Base-by-base conservation (phyloP, 352 stramenopile species). In the Pythium chondricola region DNA sequence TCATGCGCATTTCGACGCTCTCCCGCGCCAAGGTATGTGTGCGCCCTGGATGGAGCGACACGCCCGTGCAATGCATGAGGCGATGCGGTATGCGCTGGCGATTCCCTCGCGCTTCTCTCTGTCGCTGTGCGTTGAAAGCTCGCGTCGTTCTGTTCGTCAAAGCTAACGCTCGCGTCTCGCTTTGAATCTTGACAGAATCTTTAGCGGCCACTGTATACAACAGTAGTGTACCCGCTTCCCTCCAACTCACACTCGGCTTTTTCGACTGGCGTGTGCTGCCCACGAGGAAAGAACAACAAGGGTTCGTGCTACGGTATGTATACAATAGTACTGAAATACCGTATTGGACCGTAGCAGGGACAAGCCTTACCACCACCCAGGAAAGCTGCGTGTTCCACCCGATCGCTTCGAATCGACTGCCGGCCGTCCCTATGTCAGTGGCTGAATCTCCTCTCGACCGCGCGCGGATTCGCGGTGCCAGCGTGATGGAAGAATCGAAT, bases 401-500 rank as follows among this genome's bases (percentile, higher is more conserved):
- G 13, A 33, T 13, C 29, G 8, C 13, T 13, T 13, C 13, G 29
- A 8, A 13, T 33, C 29, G 29, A 13, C 7, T 33, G 29, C 29
- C 7, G 13, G 29, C 13, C 7, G 6, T 3, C 33, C 33, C n/a
- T 24, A 7, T 8, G 16, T 10, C 13, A 24, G 33, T n/a, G 21
- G 30, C 38, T 43, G 38, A 43, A 43, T 43, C 38, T 43, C 38
- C 43, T 47, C 37, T 45, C 16, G 17, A 32, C 20, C 14, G 29
- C 29, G 44, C 33, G 31, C n/a, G 48, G 48, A 56, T 56, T 56
- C 48, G 40, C 40, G 2, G 37, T 9, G 21, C 13, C 29, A 33
- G 29, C 29, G 29, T 6, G 21, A 57, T 57, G 49, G 31, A 57
- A 57, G 49, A 57, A 57, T 51, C 49, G 49, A 57, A 57, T 57